These are phyloP conservation scores for Scytalidium lignicola DNA, from an alignment of 2,329 filamentous ascomycete genomes.

Conservation along the genomic window DNA sequence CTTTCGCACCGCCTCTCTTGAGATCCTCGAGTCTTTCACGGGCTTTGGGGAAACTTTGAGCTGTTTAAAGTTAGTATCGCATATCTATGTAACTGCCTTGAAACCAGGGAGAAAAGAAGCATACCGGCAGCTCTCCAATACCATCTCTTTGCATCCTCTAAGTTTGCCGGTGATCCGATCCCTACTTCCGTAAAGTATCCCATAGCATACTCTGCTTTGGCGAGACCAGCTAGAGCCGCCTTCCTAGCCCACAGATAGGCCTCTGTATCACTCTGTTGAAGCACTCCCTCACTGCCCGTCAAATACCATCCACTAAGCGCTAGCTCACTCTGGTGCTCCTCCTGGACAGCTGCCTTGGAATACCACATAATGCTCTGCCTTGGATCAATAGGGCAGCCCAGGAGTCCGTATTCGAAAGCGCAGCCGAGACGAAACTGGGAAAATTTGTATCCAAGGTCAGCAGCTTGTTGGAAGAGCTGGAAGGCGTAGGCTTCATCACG, in stretches of 20 bases:
- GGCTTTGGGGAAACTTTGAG: conserved; percentile 91
- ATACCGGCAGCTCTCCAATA: conserved; percentile 95
- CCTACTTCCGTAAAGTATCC: conserved; percentile 96
- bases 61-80: conserved; percentile 41
- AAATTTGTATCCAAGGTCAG: conserved; percentile 88
- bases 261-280: conserved; percentile 90
- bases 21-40: conserved; percentile 89
- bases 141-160: conserved; percentile 97
- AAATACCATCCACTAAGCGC: conserved; percentile 90
- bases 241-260: conserved; percentile 97
- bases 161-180: conserved; percentile 77
- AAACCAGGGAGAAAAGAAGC: conserved; percentile 37
- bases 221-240: conserved; percentile 78
- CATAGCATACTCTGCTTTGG: conserved; percentile 97
- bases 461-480: conserved; percentile 79
- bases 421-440: conserved; percentile 86
- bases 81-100: too few species aligned
- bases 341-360: conserved; percentile 81
- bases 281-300: conserved; percentile 80
- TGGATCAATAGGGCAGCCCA: conserved; percentile 79
- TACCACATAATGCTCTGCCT: conserved; percentile 91
- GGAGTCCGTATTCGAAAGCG: conserved; percentile 81
- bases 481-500: conserved; percentile 78
- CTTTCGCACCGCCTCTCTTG: conserved; percentile 70
- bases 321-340: conserved; percentile 88